Conservation (phyloP, 2,329 filamentous ascomycete species). For the Ramichloridium luteum region DNA sequence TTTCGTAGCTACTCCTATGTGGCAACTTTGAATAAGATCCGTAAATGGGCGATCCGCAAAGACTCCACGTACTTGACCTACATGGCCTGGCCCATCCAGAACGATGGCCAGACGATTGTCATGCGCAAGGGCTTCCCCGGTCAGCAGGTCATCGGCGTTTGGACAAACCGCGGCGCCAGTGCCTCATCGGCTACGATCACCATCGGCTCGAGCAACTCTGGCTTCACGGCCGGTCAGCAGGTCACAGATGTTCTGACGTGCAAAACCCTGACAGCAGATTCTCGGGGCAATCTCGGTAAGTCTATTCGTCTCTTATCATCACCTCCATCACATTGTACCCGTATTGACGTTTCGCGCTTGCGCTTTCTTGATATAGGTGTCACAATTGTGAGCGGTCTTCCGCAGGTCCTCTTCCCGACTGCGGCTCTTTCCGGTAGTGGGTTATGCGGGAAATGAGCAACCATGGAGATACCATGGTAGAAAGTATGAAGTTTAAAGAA, state of each 20-base stretch:
- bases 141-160: conserved; percentile 26
- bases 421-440: conserved; percentile 9
- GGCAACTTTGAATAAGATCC: conserved; percentile 38
- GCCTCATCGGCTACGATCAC: conserved; percentile 16
- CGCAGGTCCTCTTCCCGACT: conserved; percentile 10
- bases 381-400: conserved; percentile 6
- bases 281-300: conserved; percentile 34
- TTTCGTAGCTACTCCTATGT: conserved; percentile 24
- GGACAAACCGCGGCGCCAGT: conserved; percentile 18
- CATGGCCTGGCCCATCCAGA: conserved; percentile 27
- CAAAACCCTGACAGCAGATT: conserved; percentile 30
- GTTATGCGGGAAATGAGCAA: conserved; percentile 11
- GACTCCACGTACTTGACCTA: conserved; percentile 28
- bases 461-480: too few species aligned
- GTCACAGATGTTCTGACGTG: conserved; percentile 35
- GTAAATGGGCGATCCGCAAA: conserved; percentile 30
- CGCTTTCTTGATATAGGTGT: too few species aligned
- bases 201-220: conserved; percentile 18
- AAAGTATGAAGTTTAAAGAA: too few species aligned
- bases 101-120: conserved; percentile 29
- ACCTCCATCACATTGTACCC: too few species aligned
- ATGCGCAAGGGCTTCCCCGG: conserved; percentile 32
- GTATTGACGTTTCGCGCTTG: too few species aligned
- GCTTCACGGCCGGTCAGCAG: conserved; percentile 15
- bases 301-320: conserved; percentile 33